Base-by-base conservation (phyloP, 2,329 filamentous ascomycete genomes). In the Hypoxylon sp. region DNA sequence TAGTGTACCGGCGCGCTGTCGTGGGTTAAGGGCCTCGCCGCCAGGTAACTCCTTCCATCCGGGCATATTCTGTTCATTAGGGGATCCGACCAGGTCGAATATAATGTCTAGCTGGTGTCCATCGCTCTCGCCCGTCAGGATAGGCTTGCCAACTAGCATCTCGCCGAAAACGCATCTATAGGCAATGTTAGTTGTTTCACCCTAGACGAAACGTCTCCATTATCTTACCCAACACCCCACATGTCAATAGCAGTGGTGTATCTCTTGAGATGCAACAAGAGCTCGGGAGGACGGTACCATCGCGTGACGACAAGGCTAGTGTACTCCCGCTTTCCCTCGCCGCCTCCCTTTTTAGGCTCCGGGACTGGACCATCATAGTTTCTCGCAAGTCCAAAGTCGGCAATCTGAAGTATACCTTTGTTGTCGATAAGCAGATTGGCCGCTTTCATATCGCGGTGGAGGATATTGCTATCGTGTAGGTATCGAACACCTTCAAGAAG, bases 231-330 rank as follows among this genome's bases (percentile, higher is more conserved):
- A 62, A 97, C 93, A 63, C 94, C 94, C 94, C 94, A 99, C 74
- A 99, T 85, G 71, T 99, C 94, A 65, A 99, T 97, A 7, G 94
- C 92, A 9, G 92, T 91, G n/a, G 94, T 99, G 72, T 99, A 99
- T 60, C 85, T 85, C 63, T 91, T 87, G 21, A 99, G 78, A 59
- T 93, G 89, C 37, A 99, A 80, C 21, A 99, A 78, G 27, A 99
- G 79, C 78, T 99, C 94, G 0, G 94, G 94, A 23, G 94, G 94
- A 16, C 94, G 82, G 70, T 99, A 99, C 94, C 94, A 99, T 65
- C 94, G 80, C 11, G 94, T 99, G 7, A 99, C 94, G 12, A 99
- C 94, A 9, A 97, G 77, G n/a, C 89, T 91, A 3, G 94, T 99
- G 73, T 99, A 99, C 59, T 97, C 92, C 66, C 92, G 82, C 49